Conservation (phyloP, 1,284 basidiomycete species). For the Neolentinus lepideus region DNA sequence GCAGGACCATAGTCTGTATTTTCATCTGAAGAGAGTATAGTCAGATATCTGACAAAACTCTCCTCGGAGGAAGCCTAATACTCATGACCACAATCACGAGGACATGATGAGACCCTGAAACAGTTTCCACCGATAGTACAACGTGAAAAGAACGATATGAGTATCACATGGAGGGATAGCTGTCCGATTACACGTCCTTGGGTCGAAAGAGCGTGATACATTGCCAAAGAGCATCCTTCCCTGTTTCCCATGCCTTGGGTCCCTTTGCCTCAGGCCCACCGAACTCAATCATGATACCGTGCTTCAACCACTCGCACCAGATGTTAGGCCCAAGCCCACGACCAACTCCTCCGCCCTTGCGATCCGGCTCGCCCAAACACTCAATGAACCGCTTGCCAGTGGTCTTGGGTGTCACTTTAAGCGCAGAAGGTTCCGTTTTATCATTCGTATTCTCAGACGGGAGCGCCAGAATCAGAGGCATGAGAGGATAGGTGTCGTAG, state of each 20-base stretch:
- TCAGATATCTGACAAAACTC: too few species aligned
- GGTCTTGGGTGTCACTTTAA: conserved; percentile 43
- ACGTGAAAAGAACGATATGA: too few species aligned
- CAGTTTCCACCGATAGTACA: too few species aligned
- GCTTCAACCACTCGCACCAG: conserved; percentile 85
- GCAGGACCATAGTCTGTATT: too few species aligned
- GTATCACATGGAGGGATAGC: neutral
- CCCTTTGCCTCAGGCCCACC: conserved; percentile 70
- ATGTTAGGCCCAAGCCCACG: conserved; percentile 79
- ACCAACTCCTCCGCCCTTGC: conserved; percentile 81
- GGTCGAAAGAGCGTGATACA: conserved; percentile 56
- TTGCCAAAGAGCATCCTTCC: conserved; percentile 73
- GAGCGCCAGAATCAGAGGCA: conserved; percentile 39
- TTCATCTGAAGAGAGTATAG: too few species aligned
- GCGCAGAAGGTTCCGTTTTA: conserved; percentile 26
- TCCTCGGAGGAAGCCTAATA: too few species aligned
- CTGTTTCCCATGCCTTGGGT: conserved; percentile 78
- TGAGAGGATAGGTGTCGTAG: conserved; percentile 36
- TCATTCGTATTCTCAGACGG: conserved; percentile 27
- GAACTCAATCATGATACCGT: conserved; percentile 80
- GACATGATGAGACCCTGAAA: too few species aligned
- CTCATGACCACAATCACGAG: too few species aligned
- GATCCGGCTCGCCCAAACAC: conserved; percentile 71
- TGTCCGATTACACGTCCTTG: neutral
- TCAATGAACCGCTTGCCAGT: conserved; percentile 74